Base-by-base conservation (phyloP, 179 eudicot genomes). In the Drosera spatulata region DNA sequence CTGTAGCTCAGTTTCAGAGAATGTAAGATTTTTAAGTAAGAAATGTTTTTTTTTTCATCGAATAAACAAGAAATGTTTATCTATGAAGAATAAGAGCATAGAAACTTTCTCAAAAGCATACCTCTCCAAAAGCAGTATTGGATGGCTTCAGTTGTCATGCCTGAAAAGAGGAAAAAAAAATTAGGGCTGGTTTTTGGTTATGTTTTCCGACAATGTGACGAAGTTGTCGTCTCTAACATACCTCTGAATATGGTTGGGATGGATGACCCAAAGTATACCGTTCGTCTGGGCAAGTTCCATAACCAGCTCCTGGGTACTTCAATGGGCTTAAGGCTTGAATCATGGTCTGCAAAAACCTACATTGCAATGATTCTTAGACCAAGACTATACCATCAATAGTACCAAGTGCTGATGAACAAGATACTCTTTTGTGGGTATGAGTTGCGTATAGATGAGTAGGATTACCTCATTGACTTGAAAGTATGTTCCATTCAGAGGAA, bases 361-460 rank as follows among this genome's bases (percentile, higher is more conserved):
- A 72, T 6, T 39, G 41, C 49, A 10, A 38, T 2, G 54, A n/a
- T 45, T 57, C 62, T 43, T 58, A 8, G 10, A 39, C 55, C 51
- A 22, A 52, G 13, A 38, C 39, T 39, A n/a, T 12, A 11, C 39
- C 14, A 51, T 41, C 13, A 22, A 22, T 14, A 41, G 41, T 39
- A 10, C 9, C 37, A 11, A 45, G n/a, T 46, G 33, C 50, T 39
- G 54, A 3, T 43, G 43, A 8, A 7, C 5, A 50, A 11, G 3
- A 50, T 50, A 0, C 3, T 44, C 12, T 64, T 72, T 22, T 22
- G 33, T 22, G 33, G 33, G 87, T 97, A 94, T 94, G 97, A 62
- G 90, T 90, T 15, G 87, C 85, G 78, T 94, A 97, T 60, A 90
- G 90, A 62, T 94, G 90, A 50, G 99, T 94, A 13, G 96, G 97